A percentile compares a stretch with the other conserved stretches of the same genome.
Evolutionary conservation across 495 filamentous ascomycete genomes (phyloP).

Genomic region (Glarea lozoyensis): DNA sequence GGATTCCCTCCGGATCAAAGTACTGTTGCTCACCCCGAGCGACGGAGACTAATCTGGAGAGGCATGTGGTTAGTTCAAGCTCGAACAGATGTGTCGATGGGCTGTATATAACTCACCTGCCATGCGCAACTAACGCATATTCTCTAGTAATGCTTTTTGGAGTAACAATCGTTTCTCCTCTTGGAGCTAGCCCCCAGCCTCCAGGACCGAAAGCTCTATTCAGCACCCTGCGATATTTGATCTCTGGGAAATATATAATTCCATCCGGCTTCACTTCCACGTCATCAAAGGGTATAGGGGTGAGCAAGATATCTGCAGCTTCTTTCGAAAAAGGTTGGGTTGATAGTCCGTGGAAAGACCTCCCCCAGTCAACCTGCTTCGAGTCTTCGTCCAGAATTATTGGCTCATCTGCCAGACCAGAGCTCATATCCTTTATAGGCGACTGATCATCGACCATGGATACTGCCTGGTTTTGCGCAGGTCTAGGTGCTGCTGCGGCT

Average conservation of each 20-base stretch:
- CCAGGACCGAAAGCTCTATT: slow-evolving; percentile 91
- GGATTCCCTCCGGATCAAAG: slow-evolving; percentile 84
- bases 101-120: slow-evolving; percentile 62
- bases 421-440: slow-evolving; percentile 22
- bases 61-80: no score
- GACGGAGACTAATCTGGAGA: slow-evolving; percentile 70
- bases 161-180: slow-evolving; percentile 86
- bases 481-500: slow-evolving; percentile 5
- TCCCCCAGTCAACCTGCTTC: slow-evolving; percentile 70
- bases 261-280: slow-evolving; percentile 96
- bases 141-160: slow-evolving; percentile 84
- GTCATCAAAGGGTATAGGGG: slow-evolving; percentile 59
- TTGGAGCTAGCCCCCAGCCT: slow-evolving; percentile 86
- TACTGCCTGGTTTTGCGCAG: neutral
- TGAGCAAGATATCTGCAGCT: slow-evolving; percentile 60
- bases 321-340: slow-evolving; percentile 68
- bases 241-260: slow-evolving; percentile 93
- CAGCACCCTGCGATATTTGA: slow-evolving; percentile 92
- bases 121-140: slow-evolving; percentile 85
- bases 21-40: slow-evolving; percentile 94
- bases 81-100: no score
- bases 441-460: slow-evolving; percentile 14
- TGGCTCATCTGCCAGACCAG: slow-evolving; percentile 24
- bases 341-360: slow-evolving; percentile 83
- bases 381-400: slow-evolving; percentile 21